phyloP scores from a whole-genome alignment of 306 rosid species.

The Lathyrus oleraceus region DNA sequence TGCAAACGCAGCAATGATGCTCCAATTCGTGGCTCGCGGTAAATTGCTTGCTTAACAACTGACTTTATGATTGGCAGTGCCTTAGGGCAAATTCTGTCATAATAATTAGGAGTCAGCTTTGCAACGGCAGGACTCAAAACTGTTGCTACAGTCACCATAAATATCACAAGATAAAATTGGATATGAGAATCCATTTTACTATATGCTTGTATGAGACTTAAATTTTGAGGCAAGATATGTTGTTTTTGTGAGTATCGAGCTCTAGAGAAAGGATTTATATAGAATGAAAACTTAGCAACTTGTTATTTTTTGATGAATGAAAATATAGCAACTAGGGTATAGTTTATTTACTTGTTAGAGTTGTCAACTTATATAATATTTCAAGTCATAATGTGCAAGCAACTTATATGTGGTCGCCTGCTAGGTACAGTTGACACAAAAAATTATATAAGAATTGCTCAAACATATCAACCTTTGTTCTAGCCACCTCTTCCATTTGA shows the following conservation, averaged over 20 bases:
- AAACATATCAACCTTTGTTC: too few relatives aligned
- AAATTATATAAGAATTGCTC: neutral
- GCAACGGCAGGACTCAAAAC: conserved; percentile 16
- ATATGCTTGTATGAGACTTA: neutral
- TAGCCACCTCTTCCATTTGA: too few relatives aligned
- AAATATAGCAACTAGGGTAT: neutral
- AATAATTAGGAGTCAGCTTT: conserved; percentile 19
- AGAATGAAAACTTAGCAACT: neutral
- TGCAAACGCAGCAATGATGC: conserved; percentile 40
- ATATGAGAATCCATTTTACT: conserved; percentile 30
- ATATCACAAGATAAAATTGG: conserved; percentile 24
- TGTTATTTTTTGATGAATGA: neutral
- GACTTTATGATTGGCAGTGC: conserved; percentile 32
- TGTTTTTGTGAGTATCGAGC: conserved; percentile 9
- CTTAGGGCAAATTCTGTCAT: conserved; percentile 35
- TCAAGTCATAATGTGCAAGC: neutral
- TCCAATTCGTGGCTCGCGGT: conserved; percentile 29
- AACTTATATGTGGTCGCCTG: neutral
- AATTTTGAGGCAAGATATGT: conserved; percentile 1
- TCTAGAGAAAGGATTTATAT: conserved; percentile 10
- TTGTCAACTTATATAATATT: conserved; percentile 22
- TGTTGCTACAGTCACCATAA: conserved; percentile 24
- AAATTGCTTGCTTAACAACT: conserved; percentile 10
- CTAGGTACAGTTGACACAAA: conserved; percentile 6
- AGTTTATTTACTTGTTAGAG: conserved; percentile 3